Base-by-base conservation (phyloP, 306 rosid genomes). In the Acmispon strigosus region DNA sequence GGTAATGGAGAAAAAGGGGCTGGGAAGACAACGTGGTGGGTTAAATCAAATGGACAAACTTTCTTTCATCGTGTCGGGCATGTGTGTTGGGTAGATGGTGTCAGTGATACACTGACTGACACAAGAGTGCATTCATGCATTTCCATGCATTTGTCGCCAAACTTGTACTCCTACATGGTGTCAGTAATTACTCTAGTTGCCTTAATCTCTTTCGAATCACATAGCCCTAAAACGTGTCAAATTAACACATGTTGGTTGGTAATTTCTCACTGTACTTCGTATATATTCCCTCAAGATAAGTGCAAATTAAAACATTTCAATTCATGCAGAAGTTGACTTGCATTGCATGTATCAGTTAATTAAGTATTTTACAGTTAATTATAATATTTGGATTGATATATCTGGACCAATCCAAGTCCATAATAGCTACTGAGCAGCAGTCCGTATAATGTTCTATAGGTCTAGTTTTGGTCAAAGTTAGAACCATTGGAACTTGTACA, bases 31-130 rank as follows among this genome's bases (percentile, higher is more conserved):
- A 73, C 63, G 82, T 83, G 22, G 60, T 86, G 87, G 86, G 87
- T 90, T 81, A 80, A 78, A 83, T 88, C 85, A 83, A 90, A 80
- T 48, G 49, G 86, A 86, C 87, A 88, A 79, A 81, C 72, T 48
- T 69, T 70, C 78, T 76, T 73, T 84, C 69, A 80, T 73, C 71
- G 81, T 82, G 96, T 88, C 84, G 89, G 86, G 91, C 96, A 88
- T 83, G 85, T 77, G 96, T 88, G 93, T 82, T 82, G 45, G 81
- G 87, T 73, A 42, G 75, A 77, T 66, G 78, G 77, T 82, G 96
- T 86, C 95, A 92, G 84, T 81, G 78, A 82, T 86, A 82, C 84
- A 77, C 82, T 84, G 91, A 83, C 96, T 84, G 92, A 83, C 96
- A 88, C 76, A 72, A 65, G 81, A 72, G 67, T 78, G 74, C 91